Evolutionary conservation across 192 early-diverging fungal species (phyloP), one percentile per base, ranked within the genome.

Genomic region (Bifiguratus adelaidae): DNA sequence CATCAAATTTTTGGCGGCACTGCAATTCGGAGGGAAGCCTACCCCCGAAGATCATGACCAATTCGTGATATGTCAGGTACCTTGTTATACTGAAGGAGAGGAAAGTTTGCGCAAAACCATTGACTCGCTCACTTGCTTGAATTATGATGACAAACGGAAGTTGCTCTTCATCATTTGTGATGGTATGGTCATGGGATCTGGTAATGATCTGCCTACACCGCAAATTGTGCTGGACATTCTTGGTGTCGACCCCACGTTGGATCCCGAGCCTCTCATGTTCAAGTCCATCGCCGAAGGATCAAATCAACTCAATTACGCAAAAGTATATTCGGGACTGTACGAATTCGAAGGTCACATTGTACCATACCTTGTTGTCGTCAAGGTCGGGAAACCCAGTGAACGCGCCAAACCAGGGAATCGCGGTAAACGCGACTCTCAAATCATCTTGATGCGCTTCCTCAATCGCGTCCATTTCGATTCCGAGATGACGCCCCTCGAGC

Each of bases 341-440:
- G 90, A 95, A 60, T 75, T 79, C 44, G 85, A 89, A 54, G 91
- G 92, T 22, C 89, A 89, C 47, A 73, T 77, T 7, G 92, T 97
- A 7, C 95, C 95, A 0, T 96, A 91, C 47, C 78, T 97, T 44
- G 91, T 97, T 2, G 80, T 95, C 2, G 92, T 82, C 52, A 97
- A 97, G 63, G 82, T 89, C 27, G 95, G 95, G 53, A 88, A 85
- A 60, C 83, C 86, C 0, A 75, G 74, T 23, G 93, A 97, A 60
- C 68, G 80, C 22, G 72, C 70, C 21, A 77, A 81, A 18, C 91
- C 93, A n/a, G 95, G 95, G 11, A 97, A 97, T 70, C 74, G 92
- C 44, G 95, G 95, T 50, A 97, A 97, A 65, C 90, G 95, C 44
- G 95, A 97, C 68, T 96, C 95, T 29, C 95, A 97, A 68, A 73